These are phyloP conservation scores for Heliophila coronopifolia DNA, from an alignment of 441 rosid genomes.

Conservation along the genomic window DNA sequence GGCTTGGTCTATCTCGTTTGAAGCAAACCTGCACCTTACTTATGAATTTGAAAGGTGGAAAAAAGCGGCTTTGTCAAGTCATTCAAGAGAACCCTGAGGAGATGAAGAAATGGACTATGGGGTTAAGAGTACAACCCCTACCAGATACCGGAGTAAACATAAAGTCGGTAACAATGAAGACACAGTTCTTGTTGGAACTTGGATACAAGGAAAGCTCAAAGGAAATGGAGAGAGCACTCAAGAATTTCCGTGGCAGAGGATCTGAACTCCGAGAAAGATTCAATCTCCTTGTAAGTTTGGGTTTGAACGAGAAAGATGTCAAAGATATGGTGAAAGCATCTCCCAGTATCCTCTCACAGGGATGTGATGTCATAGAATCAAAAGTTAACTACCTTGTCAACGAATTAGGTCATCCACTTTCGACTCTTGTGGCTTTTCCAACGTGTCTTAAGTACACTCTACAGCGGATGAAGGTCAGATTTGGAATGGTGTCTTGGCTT, in stretches of 20 bases:
- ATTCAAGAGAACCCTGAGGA: conserved; percentile 59
- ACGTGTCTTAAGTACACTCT: conserved; percentile 42
- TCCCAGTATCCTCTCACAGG: conserved; percentile 53
- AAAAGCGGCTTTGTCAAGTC: conserved; percentile 44
- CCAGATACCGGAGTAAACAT: conserved; percentile 30
- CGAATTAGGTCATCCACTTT: conserved; percentile 46
- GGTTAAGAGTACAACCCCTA: conserved; percentile 35
- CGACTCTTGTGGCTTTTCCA: conserved; percentile 45
- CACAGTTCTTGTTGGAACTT: conserved; percentile 43
- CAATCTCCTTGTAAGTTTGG: conserved; percentile 46
- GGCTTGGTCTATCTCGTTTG: conserved; percentile 46
- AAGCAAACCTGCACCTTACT: conserved; percentile 52
- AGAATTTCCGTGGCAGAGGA: conserved; percentile 56
- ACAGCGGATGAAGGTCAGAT: conserved; percentile 46
- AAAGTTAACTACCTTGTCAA: conserved; percentile 53
- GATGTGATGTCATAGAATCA: conserved; percentile 37
- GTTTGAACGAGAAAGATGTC: conserved; percentile 49
- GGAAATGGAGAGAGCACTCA: conserved; percentile 37
- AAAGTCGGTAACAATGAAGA: conserved; percentile 42
- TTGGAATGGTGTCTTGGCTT: conserved; percentile 65
- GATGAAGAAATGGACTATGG: conserved; percentile 51
- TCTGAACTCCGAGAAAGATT: conserved; percentile 61
- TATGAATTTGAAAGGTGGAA: conserved; percentile 47
- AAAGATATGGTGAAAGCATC: conserved; percentile 41
- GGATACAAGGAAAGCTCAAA: conserved; percentile 46